Percentiles rank a stretch among this genome's conserved stretches.
These are phyloP conservation scores for Rhizopus arrhizus DNA, from an alignment of 371 early-diverging fungal genomes.

Conservation along the genomic window DNA sequence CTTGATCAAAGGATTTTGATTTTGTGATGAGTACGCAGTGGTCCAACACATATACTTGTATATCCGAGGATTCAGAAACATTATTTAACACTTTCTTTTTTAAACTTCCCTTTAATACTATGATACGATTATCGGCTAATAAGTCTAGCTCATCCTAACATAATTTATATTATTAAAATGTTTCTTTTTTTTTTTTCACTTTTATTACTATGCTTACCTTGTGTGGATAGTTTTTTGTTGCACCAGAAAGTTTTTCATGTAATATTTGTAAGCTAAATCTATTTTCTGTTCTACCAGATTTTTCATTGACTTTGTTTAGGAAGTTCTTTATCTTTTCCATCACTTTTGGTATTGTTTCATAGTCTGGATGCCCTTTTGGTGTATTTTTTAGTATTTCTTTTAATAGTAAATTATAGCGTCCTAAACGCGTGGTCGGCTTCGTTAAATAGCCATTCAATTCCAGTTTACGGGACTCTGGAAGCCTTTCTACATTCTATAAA, in stretches of 20 bases:
- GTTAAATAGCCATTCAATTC: slow-evolving; percentile 77
- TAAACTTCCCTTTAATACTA: slow-evolving; percentile 78
- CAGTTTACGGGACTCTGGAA: slow-evolving; percentile 80
- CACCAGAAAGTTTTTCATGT: slow-evolving; percentile 57
- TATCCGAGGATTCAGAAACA: slow-evolving; percentile 54
- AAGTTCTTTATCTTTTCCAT: slow-evolving; percentile 70
- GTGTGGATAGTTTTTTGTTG: slow-evolving; percentile 50
- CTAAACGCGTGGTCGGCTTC: slow-evolving; percentile 82
- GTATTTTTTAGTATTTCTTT: slow-evolving; percentile 78
- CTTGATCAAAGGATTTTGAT: slow-evolving; percentile 29
- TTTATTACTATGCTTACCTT: slow-evolving; percentile 1
- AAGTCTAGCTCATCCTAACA: slow-evolving; percentile 22
- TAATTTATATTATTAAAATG: not conserved
- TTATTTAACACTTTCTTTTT: slow-evolving; percentile 59
- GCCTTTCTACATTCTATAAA: slow-evolving; percentile 47
- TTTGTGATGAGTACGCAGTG: slow-evolving; percentile 76
- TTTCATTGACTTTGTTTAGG: slow-evolving; percentile 62
- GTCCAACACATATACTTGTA: slow-evolving; percentile 78
- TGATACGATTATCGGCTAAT: slow-evolving; percentile 59
- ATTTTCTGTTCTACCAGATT: slow-evolving; percentile 82
- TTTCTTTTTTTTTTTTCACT: not conserved
- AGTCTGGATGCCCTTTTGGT: slow-evolving; percentile 77
- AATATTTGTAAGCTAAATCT: slow-evolving; percentile 24
- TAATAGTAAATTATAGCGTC: slow-evolving; percentile 81
- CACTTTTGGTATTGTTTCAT: slow-evolving; percentile 60